Percentiles rank a stretch among this genome's conserved stretches.
Evolutionary conservation across 306 rosid genomes (phyloP).

Genomic region (Dicorynia guianensis): DNA sequence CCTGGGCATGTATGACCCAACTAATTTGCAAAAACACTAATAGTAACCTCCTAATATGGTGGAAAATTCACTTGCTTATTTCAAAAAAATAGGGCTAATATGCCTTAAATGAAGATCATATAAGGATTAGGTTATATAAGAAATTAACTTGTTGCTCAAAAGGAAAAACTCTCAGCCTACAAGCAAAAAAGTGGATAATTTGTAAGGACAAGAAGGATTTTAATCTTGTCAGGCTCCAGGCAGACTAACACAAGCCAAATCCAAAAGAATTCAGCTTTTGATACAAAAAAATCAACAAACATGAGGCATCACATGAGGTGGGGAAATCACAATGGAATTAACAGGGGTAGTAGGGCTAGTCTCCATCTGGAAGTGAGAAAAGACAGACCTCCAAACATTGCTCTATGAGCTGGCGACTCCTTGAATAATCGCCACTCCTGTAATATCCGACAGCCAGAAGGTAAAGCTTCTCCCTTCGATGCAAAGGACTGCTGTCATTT

Average conservation of each 20-base stretch:
- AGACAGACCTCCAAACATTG: conserved; percentile 69
- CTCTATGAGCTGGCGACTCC: conserved; percentile 77
- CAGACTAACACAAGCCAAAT: conserved; percentile 21
- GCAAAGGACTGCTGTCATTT: conserved; percentile 53
- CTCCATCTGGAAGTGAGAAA: conserved; percentile 19
- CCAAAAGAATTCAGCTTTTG: background rate
- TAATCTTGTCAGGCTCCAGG: conserved; percentile 11
- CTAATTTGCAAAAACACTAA: background rate
- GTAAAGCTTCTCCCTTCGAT: conserved; percentile 79
- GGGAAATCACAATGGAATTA: conserved; percentile 10
- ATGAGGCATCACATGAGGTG: conserved; percentile 21
- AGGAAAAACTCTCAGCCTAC: background rate
- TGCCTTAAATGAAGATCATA: background rate
- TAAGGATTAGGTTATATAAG: conserved; percentile 16
- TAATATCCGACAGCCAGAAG: conserved; percentile 91
- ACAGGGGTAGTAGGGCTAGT: conserved; percentile 14
- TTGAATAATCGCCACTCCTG: conserved; percentile 67
- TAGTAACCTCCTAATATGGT: background rate
- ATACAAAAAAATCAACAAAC: conserved; percentile 1
- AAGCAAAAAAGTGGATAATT: conserved; percentile 12
- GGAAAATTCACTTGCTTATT: conserved; percentile 16
- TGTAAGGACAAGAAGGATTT: background rate
- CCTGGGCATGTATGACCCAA: background rate
- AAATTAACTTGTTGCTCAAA: conserved; percentile 18
- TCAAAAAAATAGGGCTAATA: background rate